phyloP scores from a whole-genome alignment of 331 rosid genomes.

The Prunus yedoensis region DNA sequence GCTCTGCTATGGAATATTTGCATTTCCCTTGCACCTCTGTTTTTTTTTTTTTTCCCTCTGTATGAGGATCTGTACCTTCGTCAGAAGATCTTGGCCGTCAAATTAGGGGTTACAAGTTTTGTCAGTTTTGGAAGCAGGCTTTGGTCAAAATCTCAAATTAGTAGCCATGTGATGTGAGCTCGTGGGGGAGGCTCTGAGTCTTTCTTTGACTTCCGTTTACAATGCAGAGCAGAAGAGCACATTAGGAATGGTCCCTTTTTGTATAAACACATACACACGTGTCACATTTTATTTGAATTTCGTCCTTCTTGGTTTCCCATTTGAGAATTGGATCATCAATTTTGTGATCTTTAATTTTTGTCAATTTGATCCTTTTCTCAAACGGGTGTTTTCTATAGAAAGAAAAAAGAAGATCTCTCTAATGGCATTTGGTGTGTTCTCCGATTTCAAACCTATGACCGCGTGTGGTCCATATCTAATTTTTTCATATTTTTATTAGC shows the following conservation, averaged over 20 bases:
- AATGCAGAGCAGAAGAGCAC: too few species aligned
- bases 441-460: too few species aligned
- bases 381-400: not conserved
- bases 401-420: too few species aligned
- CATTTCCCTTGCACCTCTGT: not conserved
- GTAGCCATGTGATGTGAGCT: not conserved
- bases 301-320: not conserved
- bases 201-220: too few species aligned
- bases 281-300: not conserved
- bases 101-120: not conserved
- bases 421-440: too few species aligned
- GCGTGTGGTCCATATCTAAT: too few species aligned
- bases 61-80: not conserved
- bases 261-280: not conserved
- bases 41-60: not conserved
- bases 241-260: too few species aligned
- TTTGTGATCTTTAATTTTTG: not conserved
- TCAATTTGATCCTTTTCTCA: not conserved
- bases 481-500: too few species aligned
- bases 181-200: too few species aligned
- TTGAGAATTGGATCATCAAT: not conserved
- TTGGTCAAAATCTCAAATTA: not conserved
- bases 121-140: not conserved
- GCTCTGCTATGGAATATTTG: not conserved
- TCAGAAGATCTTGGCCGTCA: slow-evolving; percentile 14